A percentile compares a stretch with the other conserved stretches of the same genome.
phyloP scores from a whole-genome alignment of 768 basidiomycete species.

The Boletus subcaerulescens region DNA sequence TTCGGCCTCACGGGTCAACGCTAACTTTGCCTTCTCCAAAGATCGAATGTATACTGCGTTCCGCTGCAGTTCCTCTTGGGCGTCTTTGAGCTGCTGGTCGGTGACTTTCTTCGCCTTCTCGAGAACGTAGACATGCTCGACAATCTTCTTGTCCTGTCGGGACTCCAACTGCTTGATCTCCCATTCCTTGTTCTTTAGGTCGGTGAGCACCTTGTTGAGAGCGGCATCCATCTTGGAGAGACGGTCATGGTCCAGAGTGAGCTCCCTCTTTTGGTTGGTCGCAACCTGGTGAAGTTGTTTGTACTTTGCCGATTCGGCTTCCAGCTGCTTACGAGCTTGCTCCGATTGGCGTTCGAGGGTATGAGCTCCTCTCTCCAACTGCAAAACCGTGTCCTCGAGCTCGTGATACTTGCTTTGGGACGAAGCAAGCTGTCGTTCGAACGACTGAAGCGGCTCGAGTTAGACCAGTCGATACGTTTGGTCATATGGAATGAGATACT shows the following conservation, averaged over 20 bases:
- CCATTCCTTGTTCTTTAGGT: slow-evolving; percentile 79
- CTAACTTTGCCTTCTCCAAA: slow-evolving; percentile 76
- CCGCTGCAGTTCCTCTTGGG: slow-evolving; percentile 73
- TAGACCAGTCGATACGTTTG: not conserved
- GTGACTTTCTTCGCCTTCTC: slow-evolving; percentile 95
- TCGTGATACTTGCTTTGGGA: slow-evolving; percentile 77
- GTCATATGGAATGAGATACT: slow-evolving; percentile 9
- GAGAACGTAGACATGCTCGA: slow-evolving; percentile 94
- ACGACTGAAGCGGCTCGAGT: slow-evolving; percentile 43
- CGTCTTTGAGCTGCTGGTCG: slow-evolving; percentile 83
- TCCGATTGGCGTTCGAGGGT: slow-evolving; percentile 73
- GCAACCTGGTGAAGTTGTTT: slow-evolving; percentile 68
- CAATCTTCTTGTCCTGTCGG: slow-evolving; percentile 95
- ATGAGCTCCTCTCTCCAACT: slow-evolving; percentile 79
- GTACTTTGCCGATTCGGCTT: slow-evolving; percentile 68
- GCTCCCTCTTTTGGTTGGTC: slow-evolving; percentile 65
- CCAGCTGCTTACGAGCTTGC: slow-evolving; percentile 65
- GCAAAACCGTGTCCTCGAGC: slow-evolving; percentile 84
- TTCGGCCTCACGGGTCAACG: slow-evolving; percentile 77
- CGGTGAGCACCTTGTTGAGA: slow-evolving; percentile 74
- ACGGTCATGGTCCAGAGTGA: slow-evolving; percentile 63
- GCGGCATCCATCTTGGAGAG: slow-evolving; percentile 74
- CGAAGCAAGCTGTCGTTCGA: slow-evolving; percentile 73
- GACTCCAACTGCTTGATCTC: slow-evolving; percentile 84
- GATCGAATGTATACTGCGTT: slow-evolving; percentile 76